These are phyloP conservation scores for Blastobotrys buckinghamii DNA, from an alignment of 1,139 yeast genomes.

Conservation along the genomic window DNA sequence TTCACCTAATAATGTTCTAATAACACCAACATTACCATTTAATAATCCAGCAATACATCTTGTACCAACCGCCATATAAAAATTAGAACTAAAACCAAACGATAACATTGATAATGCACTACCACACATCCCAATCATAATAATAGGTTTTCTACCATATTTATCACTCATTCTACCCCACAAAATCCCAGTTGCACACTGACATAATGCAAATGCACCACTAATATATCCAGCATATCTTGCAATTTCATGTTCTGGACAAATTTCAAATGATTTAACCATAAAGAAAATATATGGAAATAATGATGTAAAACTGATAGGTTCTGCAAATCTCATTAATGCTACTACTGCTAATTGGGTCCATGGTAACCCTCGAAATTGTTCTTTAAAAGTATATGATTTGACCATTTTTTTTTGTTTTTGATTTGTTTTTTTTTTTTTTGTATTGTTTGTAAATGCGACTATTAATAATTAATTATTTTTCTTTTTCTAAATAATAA, in stretches of 20 bases:
- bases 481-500: too few species aligned
- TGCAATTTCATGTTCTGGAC: slow-evolving; percentile 37
- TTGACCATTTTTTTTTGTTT: slow-evolving; percentile 1
- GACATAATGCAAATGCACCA: slow-evolving; percentile 48
- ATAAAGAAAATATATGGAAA: slow-evolving; percentile 62
- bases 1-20: slow-evolving; percentile 58
- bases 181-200: slow-evolving; percentile 48
- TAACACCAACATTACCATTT: slow-evolving; percentile 58
- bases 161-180: slow-evolving; percentile 55
- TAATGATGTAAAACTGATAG: slow-evolving; percentile 56
- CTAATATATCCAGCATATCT: slow-evolving; percentile 55
- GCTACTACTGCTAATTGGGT: slow-evolving; percentile 42
- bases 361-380: slow-evolving; percentile 26
- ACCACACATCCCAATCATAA: slow-evolving; percentile 49
- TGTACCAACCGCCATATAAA: slow-evolving; percentile 47
- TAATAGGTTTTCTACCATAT: slow-evolving; percentile 52
- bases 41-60: slow-evolving; percentile 50
- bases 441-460: too few species aligned
- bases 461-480: too few species aligned
- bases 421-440: too few species aligned
- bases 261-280: slow-evolving; percentile 48
- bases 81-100: slow-evolving; percentile 50
- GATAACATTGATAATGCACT: slow-evolving; percentile 43
- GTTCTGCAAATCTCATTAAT: slow-evolving; percentile 51
- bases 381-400: slow-evolving; percentile 21